phyloP scores from a whole-genome alignment of 108 stramenopile species.

The Cyclotella sp. region DNA sequence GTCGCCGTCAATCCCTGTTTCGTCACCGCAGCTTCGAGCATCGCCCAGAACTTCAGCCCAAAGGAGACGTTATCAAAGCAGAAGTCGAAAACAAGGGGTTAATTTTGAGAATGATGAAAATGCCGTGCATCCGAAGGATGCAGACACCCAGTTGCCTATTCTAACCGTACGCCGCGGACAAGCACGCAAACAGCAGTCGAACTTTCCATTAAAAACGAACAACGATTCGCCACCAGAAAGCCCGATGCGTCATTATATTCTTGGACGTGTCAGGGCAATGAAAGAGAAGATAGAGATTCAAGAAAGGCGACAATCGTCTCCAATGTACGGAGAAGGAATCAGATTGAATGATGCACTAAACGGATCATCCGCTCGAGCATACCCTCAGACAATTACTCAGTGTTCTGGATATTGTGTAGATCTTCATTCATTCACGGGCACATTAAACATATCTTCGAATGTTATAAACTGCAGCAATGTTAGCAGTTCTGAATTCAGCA shows the following conservation, averaged over 20 bases:
- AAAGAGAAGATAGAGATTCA: slow-evolving; percentile 22
- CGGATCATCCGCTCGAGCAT: not conserved
- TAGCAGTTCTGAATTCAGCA: not conserved
- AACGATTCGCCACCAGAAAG: not conserved
- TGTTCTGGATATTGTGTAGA: slow-evolving; percentile 12
- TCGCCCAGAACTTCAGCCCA: slow-evolving; percentile 15
- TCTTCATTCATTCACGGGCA: slow-evolving; percentile 6
- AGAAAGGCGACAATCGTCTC: slow-evolving; percentile 1
- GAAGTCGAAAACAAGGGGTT: not conserved
- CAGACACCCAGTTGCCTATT: not conserved
- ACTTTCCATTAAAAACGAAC: not conserved
- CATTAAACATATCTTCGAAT: slow-evolving; percentile 8
- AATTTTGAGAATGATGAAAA: not conserved
- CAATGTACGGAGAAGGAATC: not conserved
- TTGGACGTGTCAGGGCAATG: slow-evolving; percentile 26
- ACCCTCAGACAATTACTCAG: slow-evolving; percentile 1
- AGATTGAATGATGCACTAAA: not conserved
- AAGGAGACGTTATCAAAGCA: not conserved
- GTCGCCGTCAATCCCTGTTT: not conserved
- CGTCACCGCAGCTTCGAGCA: not conserved
- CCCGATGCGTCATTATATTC: slow-evolving; percentile 15
- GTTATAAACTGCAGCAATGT: not conserved
- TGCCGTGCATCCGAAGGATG: not conserved
- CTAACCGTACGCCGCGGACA: not conserved
- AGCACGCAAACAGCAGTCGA: not conserved